Percentiles rank a stretch among this genome's conserved stretches.
Conservation (phyloP, 2,329 filamentous ascomycete species). For the Trichoderma harzianum region DNA sequence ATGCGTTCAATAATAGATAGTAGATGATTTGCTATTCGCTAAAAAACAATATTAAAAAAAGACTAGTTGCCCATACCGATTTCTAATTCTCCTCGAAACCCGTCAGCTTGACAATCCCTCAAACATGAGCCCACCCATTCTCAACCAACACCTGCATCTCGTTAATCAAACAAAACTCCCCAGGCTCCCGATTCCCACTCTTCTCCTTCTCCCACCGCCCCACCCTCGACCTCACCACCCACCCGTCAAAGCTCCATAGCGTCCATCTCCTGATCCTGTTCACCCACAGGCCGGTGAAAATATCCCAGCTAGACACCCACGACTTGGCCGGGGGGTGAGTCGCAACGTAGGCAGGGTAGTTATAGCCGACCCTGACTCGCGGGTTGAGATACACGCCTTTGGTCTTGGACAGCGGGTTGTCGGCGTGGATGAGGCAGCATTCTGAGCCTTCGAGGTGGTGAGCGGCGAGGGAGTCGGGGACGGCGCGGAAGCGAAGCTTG, state of each 20-base stretch:
- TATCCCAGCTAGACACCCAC: conserved; percentile 48
- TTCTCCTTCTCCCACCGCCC: conserved; percentile 37
- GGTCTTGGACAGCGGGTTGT: conserved; percentile 56
- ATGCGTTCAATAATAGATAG: neutral
- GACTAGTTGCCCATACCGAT: neutral
- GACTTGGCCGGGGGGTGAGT: conserved; percentile 38
- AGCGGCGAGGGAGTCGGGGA: conserved; percentile 58
- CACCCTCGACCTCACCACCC: conserved; percentile 38
- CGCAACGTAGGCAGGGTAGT: conserved; percentile 47
- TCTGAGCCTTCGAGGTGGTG: conserved; percentile 71
- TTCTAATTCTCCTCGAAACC: neutral
- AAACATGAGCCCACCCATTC: conserved; percentile 59
- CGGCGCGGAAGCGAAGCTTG: conserved; percentile 58
- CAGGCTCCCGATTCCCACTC: conserved; percentile 40
- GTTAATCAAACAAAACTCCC: conserved; percentile 53
- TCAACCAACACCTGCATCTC: conserved; percentile 58
- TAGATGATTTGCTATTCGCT: neutral
- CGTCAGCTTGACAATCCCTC: neutral
- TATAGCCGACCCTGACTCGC: conserved; percentile 65
- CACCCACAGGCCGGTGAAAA: conserved; percentile 55
- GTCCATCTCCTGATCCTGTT: conserved; percentile 52
- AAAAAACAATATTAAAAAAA: neutral
- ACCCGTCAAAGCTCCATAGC: conserved; percentile 28
- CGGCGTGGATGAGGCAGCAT: conserved; percentile 73
- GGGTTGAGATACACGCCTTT: conserved; percentile 66